A percentile compares a stretch with the other conserved stretches of the same genome.
Conservation (phyloP, 768 basidiomycete genomes). For the Panus rudis region DNA sequence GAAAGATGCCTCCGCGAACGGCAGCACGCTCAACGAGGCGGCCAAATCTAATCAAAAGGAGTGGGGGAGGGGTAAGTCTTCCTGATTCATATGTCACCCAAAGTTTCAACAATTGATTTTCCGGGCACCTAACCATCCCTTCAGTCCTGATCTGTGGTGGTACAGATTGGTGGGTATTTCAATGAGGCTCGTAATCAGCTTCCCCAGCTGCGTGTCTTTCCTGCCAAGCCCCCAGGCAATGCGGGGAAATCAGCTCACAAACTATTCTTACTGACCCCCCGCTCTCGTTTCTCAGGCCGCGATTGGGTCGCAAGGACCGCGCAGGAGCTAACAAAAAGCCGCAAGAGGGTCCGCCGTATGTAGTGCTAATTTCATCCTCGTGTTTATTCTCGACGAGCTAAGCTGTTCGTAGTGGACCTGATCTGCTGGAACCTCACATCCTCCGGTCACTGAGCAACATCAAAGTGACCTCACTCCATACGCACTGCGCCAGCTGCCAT, state of each 20-base stretch:
- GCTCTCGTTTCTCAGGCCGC: constrained; percentile 43
- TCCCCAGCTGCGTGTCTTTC: constrained; percentile 3
- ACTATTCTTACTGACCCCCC: not conserved
- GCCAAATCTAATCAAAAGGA: too few relatives aligned
- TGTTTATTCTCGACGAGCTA: not conserved
- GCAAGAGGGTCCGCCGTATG: constrained; percentile 21
- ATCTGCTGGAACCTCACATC: constrained; percentile 84
- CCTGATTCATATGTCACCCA: too few relatives aligned
- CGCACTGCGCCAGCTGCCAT: constrained; percentile 72
- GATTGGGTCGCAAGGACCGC: constrained; percentile 70
- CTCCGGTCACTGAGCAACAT: constrained; percentile 83
- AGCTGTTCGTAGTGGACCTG: constrained; percentile 45
- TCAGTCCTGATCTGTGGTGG: constrained; percentile 81
- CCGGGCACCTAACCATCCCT: too few relatives aligned
- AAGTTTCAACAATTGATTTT: too few relatives aligned
- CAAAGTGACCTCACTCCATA: constrained; percentile 62
- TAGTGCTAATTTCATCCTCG: constrained; percentile 2
- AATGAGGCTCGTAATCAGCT: not conserved
- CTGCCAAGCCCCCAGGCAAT: constrained; percentile 1
- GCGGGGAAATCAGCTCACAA: not conserved
- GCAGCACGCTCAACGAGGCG: too few relatives aligned
- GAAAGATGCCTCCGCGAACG: too few relatives aligned
- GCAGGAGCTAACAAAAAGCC: constrained; percentile 36
- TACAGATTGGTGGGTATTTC: constrained; percentile 68
- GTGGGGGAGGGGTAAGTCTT: too few relatives aligned